Evolutionary conservation across 139 green algal genomes (phyloP).

Genomic region (Microglena sp.): DNA sequence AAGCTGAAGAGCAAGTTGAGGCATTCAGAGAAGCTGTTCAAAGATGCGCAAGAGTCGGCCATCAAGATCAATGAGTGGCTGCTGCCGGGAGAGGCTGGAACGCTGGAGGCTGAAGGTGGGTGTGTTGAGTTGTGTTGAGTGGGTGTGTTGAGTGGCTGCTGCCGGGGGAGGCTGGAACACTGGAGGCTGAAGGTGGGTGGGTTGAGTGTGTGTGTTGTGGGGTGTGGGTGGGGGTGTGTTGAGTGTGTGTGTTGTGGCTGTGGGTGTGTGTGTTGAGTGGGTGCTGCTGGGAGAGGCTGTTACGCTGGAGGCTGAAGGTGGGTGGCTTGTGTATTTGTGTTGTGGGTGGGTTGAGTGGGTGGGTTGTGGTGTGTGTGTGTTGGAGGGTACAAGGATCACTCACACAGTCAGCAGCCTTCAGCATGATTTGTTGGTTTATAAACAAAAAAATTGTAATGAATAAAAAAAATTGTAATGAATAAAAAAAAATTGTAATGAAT

Average conservation of each 20-base stretch:
- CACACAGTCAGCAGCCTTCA: no score
- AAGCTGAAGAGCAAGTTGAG: constrained; percentile 76
- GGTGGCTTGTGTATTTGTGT: not conserved
- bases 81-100: constrained; percentile 15
- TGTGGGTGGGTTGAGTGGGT: not conserved
- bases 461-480: no score
- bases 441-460: no score
- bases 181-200: constrained; percentile 76
- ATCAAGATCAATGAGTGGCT: constrained; percentile 23
- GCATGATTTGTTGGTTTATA: no score
- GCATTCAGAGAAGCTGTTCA: constrained; percentile 46
- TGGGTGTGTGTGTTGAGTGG: not conserved
- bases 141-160: constrained; percentile 67
- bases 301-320: not conserved
- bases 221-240: not conserved
- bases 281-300: not conserved
- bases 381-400: no score
- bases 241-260: not conserved
- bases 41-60: constrained; percentile 47
- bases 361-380: not conserved
- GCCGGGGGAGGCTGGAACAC: constrained; percentile 52
- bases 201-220: not conserved
- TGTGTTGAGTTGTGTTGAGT: not conserved
- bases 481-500: no score
- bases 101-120: constrained; percentile 77